phyloP scores from a whole-genome alignment of 2,329 filamentous ascomycete species.

The Teratosphaeria nubilosa region DNA sequence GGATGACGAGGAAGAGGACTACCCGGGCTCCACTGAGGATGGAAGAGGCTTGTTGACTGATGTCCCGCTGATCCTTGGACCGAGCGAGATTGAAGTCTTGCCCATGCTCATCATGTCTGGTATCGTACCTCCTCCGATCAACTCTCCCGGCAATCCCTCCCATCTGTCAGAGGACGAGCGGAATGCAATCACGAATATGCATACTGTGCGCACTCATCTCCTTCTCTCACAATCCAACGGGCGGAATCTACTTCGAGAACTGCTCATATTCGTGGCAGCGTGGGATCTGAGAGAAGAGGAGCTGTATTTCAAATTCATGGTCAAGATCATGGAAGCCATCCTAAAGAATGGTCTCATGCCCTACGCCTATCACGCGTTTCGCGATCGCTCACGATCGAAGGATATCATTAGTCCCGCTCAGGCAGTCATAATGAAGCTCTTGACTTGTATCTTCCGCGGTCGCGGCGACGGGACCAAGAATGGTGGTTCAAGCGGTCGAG shows the following conservation, averaged over 20 bases:
- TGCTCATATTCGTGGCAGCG: constrained; percentile 91
- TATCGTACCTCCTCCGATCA: constrained; percentile 70
- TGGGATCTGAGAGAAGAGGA: constrained; percentile 94
- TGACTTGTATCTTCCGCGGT: constrained; percentile 78
- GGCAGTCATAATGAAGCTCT: constrained; percentile 79
- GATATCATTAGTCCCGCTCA: constrained; percentile 94
- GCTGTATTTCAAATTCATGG: constrained; percentile 91
- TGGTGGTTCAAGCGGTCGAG: not conserved
- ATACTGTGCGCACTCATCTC: constrained; percentile 82
- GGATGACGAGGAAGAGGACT: constrained; percentile 67
- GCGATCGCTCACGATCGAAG: constrained; percentile 61
- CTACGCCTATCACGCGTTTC: constrained; percentile 82
- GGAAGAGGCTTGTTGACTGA: constrained; percentile 80
- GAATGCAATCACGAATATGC: constrained; percentile 61
- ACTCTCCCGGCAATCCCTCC: constrained; percentile 38
- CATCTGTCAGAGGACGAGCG: constrained; percentile 38
- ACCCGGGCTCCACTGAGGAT: constrained; percentile 50
- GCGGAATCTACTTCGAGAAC: constrained; percentile 76
- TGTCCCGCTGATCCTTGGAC: constrained; percentile 86
- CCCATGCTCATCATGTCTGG: constrained; percentile 97
- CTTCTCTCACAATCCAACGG: constrained; percentile 84
- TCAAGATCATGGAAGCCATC: constrained; percentile 89
- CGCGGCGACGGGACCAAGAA: constrained; percentile 27
- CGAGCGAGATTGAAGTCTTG: constrained; percentile 87
- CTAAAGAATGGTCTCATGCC: constrained; percentile 82